A percentile compares a stretch with the other conserved stretches of the same genome.
phyloP scores from a whole-genome alignment of 495 filamentous ascomycete species.

The Tuber microsphaerosporum region DNA sequence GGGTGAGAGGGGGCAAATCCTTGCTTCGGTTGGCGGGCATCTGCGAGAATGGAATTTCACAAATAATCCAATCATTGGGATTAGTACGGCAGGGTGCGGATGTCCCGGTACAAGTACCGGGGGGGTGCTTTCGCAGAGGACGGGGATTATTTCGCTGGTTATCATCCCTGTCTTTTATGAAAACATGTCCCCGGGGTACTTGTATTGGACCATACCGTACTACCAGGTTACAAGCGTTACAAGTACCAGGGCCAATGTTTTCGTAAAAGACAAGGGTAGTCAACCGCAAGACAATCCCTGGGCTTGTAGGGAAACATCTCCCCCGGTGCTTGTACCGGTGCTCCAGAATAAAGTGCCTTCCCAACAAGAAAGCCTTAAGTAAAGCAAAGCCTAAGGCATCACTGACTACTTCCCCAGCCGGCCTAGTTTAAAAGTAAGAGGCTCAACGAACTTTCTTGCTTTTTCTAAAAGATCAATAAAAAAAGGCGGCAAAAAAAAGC shows the following conservation, averaged over 20 bases:
- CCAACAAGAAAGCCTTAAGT: neutral
- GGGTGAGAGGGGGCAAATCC: neutral
- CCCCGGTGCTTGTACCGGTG: too few relatives aligned
- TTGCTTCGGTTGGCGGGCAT: neutral
- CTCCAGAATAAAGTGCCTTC: neutral
- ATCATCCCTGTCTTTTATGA: too few relatives aligned
- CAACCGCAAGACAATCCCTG: too few relatives aligned
- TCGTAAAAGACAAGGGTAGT: too few relatives aligned
- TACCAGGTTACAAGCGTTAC: neutral
- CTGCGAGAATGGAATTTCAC: neutral
- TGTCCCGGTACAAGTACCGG: neutral
- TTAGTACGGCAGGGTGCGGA: neutral
- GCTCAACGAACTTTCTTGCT: neutral
- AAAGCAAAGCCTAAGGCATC: neutral
- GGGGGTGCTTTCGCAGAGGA: too few relatives aligned
- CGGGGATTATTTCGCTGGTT: too few relatives aligned
- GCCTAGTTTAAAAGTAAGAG: neutral
- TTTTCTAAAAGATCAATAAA: neutral
- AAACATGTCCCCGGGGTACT: too few relatives aligned
- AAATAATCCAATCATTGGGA: neutral
- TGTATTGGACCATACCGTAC: neutral
- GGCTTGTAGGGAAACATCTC: too few relatives aligned
- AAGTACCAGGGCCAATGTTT: too few relatives aligned
- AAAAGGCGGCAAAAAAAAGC: neutral
- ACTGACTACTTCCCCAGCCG: neutral